These are phyloP conservation scores for Buddleja alternifolia DNA, from an alignment of 257 asterid species.

Conservation along the genomic window DNA sequence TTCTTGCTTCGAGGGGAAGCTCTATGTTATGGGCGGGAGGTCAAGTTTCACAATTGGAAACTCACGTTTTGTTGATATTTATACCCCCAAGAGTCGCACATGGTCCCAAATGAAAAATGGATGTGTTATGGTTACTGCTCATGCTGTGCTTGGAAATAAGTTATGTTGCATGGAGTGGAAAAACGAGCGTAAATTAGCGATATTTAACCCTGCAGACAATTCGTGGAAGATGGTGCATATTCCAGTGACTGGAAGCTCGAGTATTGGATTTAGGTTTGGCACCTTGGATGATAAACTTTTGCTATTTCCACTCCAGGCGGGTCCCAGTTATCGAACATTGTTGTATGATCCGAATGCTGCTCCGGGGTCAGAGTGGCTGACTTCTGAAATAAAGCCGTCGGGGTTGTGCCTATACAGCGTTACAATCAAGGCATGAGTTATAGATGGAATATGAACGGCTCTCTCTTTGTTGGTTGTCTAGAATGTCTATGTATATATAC, in stretches of 20 bases:
- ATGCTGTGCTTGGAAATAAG: constrained; percentile 70
- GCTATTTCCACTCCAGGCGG: constrained; percentile 57
- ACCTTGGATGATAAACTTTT: constrained; percentile 65
- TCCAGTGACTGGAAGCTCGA: constrained; percentile 70
- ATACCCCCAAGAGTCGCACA: constrained; percentile 47
- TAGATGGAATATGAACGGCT: background rate
- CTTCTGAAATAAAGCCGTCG: constrained; percentile 55
- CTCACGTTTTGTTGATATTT: constrained; percentile 67
- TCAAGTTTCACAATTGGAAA: constrained; percentile 85
- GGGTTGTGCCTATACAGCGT: constrained; percentile 68
- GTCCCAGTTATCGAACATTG: constrained; percentile 53
- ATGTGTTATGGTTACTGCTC: constrained; percentile 87
- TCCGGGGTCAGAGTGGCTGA: constrained; percentile 70
- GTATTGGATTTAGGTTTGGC: constrained; percentile 70
- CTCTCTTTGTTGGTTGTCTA: background rate
- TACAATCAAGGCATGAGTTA: constrained; percentile 61
- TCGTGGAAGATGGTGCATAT: constrained; percentile 72
- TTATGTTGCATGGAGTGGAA: constrained; percentile 91
- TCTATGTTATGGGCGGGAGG: constrained; percentile 85
- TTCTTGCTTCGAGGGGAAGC: constrained; percentile 64
- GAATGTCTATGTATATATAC: background rate
- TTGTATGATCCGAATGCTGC: constrained; percentile 70
- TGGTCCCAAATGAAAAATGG: constrained; percentile 85
- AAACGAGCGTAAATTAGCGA: constrained; percentile 66
- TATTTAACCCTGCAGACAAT: constrained; percentile 50